Percentiles rank a stretch among this genome's conserved stretches.
phyloP scores from a whole-genome alignment of 306 rosid species.

The Ammopiptanthus mongolicus region DNA sequence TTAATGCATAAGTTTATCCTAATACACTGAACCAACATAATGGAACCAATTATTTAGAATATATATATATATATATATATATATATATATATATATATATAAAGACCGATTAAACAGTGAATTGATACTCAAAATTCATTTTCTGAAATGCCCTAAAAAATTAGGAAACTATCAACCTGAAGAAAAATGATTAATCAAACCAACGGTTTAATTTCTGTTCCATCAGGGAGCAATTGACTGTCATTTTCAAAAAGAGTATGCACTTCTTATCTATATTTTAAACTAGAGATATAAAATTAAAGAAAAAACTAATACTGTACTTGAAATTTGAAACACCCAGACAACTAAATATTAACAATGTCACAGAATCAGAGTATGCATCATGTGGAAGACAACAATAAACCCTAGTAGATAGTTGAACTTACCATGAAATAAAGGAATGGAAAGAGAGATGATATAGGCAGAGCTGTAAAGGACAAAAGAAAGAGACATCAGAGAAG shows the following conservation, averaged over 20 bases:
- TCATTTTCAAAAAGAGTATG: not conserved
- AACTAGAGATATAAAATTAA: no score
- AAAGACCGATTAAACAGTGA: no score
- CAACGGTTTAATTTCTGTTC: not conserved
- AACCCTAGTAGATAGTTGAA: not conserved
- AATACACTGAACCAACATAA: not conserved
- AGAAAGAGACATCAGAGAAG: not conserved
- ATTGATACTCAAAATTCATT: not conserved
- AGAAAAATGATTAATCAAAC: not conserved
- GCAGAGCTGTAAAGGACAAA: slow-evolving; percentile 32
- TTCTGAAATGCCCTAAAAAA: not conserved
- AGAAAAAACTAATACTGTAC: no score
- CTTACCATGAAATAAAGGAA: slow-evolving; percentile 54
- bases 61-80: not conserved
- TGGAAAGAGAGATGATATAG: slow-evolving; percentile 44
- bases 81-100: no score
- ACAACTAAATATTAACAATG: not conserved
- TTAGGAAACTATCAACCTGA: not conserved
- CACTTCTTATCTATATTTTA: not conserved
- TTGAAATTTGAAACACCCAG: no score
- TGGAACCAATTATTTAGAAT: not conserved
- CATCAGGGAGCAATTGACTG: not conserved
- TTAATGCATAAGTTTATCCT: not conserved
- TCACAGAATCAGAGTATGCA: not conserved
- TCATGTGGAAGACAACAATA: not conserved